Evolutionary conservation across 129 eudicot genomes (phyloP).

Genomic region (Sambucus nigra): DNA sequence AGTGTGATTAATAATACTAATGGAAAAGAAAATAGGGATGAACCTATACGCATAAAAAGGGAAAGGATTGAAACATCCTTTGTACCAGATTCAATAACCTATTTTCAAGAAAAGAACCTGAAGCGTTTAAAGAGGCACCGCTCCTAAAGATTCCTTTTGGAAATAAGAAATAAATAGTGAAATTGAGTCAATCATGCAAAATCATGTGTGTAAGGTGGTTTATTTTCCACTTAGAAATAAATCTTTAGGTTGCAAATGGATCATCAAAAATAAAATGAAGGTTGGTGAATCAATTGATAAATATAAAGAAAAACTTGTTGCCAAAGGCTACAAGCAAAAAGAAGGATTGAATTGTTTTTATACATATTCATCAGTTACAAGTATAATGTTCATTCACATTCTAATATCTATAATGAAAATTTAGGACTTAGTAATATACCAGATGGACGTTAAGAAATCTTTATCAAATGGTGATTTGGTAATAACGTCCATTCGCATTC

Average conservation of each 20-base stretch:
- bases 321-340: background rate
- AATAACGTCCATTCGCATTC: no score
- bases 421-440: background rate
- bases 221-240: no score
- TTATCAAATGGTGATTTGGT: no score
- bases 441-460: no score
- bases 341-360: background rate
- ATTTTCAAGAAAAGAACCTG: background rate
- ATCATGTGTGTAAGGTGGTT: background rate
- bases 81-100: background rate
- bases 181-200: background rate
- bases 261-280: background rate
- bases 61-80: background rate
- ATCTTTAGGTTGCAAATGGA: background rate
- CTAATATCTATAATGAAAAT: background rate
- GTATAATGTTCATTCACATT: background rate
- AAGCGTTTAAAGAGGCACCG: background rate
- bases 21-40: background rate
- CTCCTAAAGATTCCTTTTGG: background rate
- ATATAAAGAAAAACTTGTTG: background rate
- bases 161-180: background rate
- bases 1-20: background rate
- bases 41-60: background rate
- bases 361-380: background rate
- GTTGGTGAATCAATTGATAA: background rate